Base-by-base conservation (phyloP, 345 rosid species). In the Lepidium sativum region DNA sequence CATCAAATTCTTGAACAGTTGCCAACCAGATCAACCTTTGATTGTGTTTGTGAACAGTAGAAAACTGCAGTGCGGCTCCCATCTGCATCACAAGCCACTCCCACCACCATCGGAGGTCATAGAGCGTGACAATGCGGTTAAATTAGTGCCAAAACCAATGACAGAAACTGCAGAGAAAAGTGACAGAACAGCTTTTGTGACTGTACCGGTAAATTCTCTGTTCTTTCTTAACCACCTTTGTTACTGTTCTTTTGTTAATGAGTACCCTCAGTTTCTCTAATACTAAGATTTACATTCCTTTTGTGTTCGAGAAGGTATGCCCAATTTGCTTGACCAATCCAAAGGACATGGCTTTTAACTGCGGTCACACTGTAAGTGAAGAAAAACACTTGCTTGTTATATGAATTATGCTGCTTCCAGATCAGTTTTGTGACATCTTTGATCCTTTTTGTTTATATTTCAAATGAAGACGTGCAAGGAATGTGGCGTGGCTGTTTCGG, bases 321-420 rank as follows among this genome's bases (percentile, higher is more conserved):
- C 90, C 99, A 23, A 89, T 94, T 77, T 94, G 99, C 87, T 73
- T 82, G 86, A 81, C 87, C 23, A 89, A 87, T 66, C 87, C 90
- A 2, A 94, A 81, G 81, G 86, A 94, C 80, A 78, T 94, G 97
- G 99, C 99, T 54, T 94, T 94, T 70, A 86, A 92, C 70, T 94
- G 99, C 53, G 99, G 99, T 55, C 99, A 94, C 74, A 51, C 48
- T 63, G 99, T 94, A 67, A 66, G 96, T 77, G 57, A 71, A 67
- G 27, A 8, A 0, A 10, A 18, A 60, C 53, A 11, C 21, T 67
- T 35, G 17, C 52, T 23, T 56, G 13, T 43, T 56, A 29, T 35
- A 42, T 60, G 51, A 47, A 32, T 32, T 60, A 54, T 31, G 31
- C 41, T 60, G 52, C 12, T 44, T 17, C 60, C 39, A 49, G 4